Base-by-base conservation (phyloP, 2,329 filamentous ascomycete genomes). In the Alternaria arborescens region DNA sequence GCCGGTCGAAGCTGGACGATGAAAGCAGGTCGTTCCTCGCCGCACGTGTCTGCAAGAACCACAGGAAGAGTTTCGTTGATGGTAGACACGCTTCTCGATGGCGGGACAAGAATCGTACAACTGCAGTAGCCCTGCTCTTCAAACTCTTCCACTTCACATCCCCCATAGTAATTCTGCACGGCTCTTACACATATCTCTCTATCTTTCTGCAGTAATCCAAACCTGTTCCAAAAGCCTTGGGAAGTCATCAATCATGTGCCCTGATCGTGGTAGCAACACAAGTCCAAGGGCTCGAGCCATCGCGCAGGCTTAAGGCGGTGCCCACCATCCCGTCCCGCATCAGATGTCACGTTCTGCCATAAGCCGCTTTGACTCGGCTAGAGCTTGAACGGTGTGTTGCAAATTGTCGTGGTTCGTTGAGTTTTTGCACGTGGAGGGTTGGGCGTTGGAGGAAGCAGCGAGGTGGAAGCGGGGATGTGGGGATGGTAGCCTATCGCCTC, bases 1-100 rank as follows among this genome's bases (percentile, higher is more conserved):
- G 52, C 7, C 7, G 74, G 70, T 3, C 75, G 69, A n/a, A 77
- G 40, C 52, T 77, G 75, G 7, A 76, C 52, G 7, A 77, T 67
- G 11, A 58, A 24, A 8, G 43, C 11, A 26, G n/a, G 18, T n/a
- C 4, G 40, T 55, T 38, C 41, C 16, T n/a, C 24, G 5, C 28
- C 5, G 28, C 11, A 4, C 28, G 11, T 30, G 11, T 30, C 28
- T 30, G 12, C 10, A 4, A 2, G 22, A 14, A 16, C 3, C 43
- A 30, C 30, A 3, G 11, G 4, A 1, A 12, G 26, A 10, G 14
- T 44, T 1, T 8, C 10, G 3, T 8, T 22, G 11, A 3, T 42
- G 16, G 16, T 3, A 12, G 22, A 42, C n/a, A 28, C 24, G 7
- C 26, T 11, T 11, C 16, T 40, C 28, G 20, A 8, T 44, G n/a